A percentile compares a stretch with the other conserved stretches of the same genome.
These are phyloP conservation scores for Kappamyces sp. DNA, from an alignment of 192 early-diverging fungal genomes.

Conservation along the genomic window DNA sequence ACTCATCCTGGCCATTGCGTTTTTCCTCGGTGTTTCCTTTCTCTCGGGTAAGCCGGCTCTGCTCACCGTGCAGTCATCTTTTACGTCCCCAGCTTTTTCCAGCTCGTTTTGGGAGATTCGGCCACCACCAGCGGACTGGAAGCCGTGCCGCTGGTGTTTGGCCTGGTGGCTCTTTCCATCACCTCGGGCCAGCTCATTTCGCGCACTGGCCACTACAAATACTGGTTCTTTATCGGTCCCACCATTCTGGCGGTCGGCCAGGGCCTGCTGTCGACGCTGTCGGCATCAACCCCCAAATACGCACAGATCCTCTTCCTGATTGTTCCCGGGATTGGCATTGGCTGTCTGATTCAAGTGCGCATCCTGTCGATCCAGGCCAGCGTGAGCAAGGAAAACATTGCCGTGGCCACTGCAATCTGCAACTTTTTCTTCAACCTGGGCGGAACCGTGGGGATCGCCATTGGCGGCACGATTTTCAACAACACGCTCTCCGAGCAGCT, in stretches of 20 bases:
- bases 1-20: constrained; percentile 23
- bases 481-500: constrained; percentile 13
- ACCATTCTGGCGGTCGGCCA: constrained; percentile 55
- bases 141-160: constrained; percentile 66
- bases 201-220: constrained; percentile 51
- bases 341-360: constrained; percentile 58
- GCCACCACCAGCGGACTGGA: constrained; percentile 72
- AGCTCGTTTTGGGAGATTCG: constrained; percentile 66
- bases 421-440: constrained; percentile 26
- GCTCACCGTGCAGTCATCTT: constrained; percentile 39
- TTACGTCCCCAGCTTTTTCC: constrained; percentile 78
- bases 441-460: constrained; percentile 19
- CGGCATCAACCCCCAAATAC: constrained; percentile 39
- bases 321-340: constrained; percentile 69
- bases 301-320: constrained; percentile 59
- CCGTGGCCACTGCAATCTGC: constrained; percentile 22
- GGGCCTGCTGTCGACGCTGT: constrained; percentile 59
- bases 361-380: constrained; percentile 23
- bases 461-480: constrained; percentile 29
- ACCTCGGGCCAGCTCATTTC: constrained; percentile 54
- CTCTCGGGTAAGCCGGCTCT: constrained; percentile 6
- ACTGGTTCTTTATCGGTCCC: constrained; percentile 59
- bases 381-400: constrained; percentile 21
- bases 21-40: constrained; percentile 38
- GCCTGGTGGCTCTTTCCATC: constrained; percentile 67